Evolutionary conservation across 2,329 filamentous ascomycete genomes (phyloP).

Genomic region (Sphaerulina vaccinii): DNA sequence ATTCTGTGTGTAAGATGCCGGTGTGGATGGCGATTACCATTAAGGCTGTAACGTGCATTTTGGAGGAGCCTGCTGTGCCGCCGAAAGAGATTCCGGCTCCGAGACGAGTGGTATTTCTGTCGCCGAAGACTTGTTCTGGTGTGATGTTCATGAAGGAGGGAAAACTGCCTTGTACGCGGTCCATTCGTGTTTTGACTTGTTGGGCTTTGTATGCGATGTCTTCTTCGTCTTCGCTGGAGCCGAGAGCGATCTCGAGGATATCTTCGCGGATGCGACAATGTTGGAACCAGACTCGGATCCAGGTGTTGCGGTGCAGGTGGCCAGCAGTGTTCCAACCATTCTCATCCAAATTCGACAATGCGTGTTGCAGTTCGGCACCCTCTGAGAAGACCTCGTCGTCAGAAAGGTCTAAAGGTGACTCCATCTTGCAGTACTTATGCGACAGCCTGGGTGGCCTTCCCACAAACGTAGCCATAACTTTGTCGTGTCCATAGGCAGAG

Average conservation of each 20-base stretch:
- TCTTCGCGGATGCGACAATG: constrained; percentile 57
- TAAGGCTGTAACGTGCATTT: constrained; percentile 42
- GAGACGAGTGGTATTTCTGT: constrained; percentile 18
- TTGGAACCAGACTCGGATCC: constrained; percentile 48
- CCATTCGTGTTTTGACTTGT: constrained; percentile 41
- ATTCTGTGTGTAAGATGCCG: constrained; percentile 55
- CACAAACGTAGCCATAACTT: constrained; percentile 35
- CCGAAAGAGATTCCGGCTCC: constrained; percentile 13
- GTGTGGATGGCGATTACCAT: constrained; percentile 42
- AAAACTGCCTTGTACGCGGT: constrained; percentile 40
- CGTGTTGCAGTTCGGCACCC: constrained; percentile 42
- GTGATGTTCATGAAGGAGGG: constrained; percentile 34
- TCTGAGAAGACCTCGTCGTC: constrained; percentile 52
- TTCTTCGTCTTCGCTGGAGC: constrained; percentile 37
- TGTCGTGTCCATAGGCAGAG: constrained; percentile 37
- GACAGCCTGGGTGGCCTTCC: constrained; percentile 52
- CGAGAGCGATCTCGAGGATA: constrained; percentile 58
- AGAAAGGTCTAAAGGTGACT: constrained; percentile 55
- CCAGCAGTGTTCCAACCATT: constrained; percentile 55
- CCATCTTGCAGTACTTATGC: constrained; percentile 55
- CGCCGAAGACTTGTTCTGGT: constrained; percentile 32
- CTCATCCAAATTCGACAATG: constrained; percentile 44
- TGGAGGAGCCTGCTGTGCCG: constrained; percentile 19
- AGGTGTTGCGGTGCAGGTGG: constrained; percentile 46
- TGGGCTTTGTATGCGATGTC: constrained; percentile 42